Conservation (phyloP, 2,329 filamentous ascomycete genomes). For the Malbranchea zuffiana region DNA sequence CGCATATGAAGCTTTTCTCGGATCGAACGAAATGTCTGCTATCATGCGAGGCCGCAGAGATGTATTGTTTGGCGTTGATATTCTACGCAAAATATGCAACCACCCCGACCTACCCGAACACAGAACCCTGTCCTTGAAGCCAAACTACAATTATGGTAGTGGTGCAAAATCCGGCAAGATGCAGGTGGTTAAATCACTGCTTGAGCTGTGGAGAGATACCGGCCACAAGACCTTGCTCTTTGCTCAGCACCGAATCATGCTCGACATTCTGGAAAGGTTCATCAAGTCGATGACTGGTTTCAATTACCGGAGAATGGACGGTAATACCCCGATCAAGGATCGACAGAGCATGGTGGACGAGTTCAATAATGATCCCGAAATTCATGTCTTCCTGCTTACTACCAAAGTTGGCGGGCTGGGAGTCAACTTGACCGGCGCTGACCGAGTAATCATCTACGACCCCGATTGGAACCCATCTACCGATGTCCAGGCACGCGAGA, state of each 20-base stretch:
- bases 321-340: constrained; percentile 74
- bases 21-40: constrained; percentile 72
- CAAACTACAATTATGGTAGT: constrained; percentile 65
- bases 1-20: constrained; percentile 70
- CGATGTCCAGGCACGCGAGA: constrained; percentile 85
- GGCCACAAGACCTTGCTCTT: constrained; percentile 92
- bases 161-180: constrained; percentile 82
- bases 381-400: constrained; percentile 85
- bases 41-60: constrained; percentile 67
- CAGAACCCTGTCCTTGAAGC: constrained; percentile 45
- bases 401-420: constrained; percentile 92
- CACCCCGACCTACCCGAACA: constrained; percentile 81
- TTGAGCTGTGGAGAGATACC: constrained; percentile 82
- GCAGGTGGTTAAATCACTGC: constrained; percentile 78
- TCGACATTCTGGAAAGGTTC: constrained; percentile 83
- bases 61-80: constrained; percentile 80
- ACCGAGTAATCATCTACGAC: constrained; percentile 95
- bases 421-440: constrained; percentile 86
- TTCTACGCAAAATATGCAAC: constrained; percentile 92
- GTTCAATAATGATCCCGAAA: constrained; percentile 70
- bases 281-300: constrained; percentile 57
- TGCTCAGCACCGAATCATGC: constrained; percentile 86
- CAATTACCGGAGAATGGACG: constrained; percentile 83
- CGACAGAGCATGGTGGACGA: constrained; percentile 84
- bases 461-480: constrained; percentile 98